phyloP scores from a whole-genome alignment of 2,329 filamentous ascomycete genomes.

The Cryphonectria parasitica region DNA sequence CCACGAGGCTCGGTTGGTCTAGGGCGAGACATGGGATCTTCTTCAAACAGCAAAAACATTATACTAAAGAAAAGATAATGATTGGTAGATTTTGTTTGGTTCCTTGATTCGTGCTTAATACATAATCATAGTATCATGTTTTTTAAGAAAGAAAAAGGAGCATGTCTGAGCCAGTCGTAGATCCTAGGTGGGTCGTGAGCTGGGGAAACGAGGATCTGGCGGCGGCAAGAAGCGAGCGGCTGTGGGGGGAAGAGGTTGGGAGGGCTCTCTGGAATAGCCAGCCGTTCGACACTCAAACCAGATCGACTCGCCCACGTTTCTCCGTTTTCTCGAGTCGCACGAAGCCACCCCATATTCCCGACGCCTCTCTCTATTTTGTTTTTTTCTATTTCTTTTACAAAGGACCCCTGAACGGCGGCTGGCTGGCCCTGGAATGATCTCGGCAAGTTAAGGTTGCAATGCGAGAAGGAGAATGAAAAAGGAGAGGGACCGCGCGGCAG shows the following conservation, averaged over 20 bases:
- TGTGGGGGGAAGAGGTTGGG: not conserved
- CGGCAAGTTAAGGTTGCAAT: not conserved
- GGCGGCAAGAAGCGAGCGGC: not conserved
- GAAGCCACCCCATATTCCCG: not conserved
- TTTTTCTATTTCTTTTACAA: not conserved
- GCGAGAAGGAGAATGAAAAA: not conserved
- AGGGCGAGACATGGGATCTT: not conserved
- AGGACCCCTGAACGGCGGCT: not conserved
- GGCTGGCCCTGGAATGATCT: not conserved
- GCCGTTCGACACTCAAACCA: too few relatives aligned
- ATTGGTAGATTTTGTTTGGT: not conserved
- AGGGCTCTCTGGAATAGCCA: too few relatives aligned
- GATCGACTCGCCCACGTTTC: not conserved
- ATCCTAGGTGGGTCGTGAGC: not conserved
- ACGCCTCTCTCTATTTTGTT: not conserved
- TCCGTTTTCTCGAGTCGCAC: not conserved
- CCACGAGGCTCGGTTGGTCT: not conserved
- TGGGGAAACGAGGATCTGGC: not conserved
- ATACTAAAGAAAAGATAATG: conserved; percentile 16
- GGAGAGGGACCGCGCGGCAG: not conserved
- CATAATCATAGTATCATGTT: not conserved
- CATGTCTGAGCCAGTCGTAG: not conserved
- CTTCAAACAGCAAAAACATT: not conserved
- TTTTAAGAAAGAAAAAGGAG: not conserved
- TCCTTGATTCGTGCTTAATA: not conserved